These are phyloP conservation scores for Cyberlindnera euphorbiiphila DNA, from an alignment of 805 yeast species.

Conservation along the genomic window DNA sequence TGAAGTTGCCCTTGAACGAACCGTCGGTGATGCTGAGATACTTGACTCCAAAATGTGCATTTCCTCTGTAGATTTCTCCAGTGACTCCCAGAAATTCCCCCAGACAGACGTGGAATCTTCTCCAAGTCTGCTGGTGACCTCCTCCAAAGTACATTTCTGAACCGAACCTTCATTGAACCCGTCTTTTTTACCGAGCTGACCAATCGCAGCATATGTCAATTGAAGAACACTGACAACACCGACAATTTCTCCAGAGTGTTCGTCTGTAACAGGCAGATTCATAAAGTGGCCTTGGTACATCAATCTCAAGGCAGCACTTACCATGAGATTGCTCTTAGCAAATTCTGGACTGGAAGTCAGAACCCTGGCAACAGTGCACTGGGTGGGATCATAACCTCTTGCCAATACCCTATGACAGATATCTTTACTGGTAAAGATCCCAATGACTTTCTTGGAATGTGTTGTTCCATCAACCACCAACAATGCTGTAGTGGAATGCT, in stretches of 20 bases:
- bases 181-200: slow-evolving; percentile 30
- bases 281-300: slow-evolving; percentile 46
- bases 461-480: slow-evolving; percentile 35
- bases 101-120: slow-evolving; percentile 27
- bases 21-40: slow-evolving; percentile 22
- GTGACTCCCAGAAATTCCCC: slow-evolving; percentile 32
- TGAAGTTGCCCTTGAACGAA: slow-evolving; percentile 24
- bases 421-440: slow-evolving; percentile 45
- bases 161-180: slow-evolving; percentile 22
- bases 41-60: slow-evolving; percentile 25
- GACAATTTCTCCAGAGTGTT: slow-evolving; percentile 26
- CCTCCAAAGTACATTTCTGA: slow-evolving; percentile 20
- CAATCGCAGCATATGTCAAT: slow-evolving; percentile 38
- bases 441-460: slow-evolving; percentile 35
- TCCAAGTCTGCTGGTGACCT: slow-evolving; percentile 22
- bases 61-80: slow-evolving; percentile 30
- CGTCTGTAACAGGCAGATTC: slow-evolving; percentile 39
- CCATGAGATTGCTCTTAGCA: slow-evolving; percentile 36
- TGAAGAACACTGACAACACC: slow-evolving; percentile 43
- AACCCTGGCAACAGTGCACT: slow-evolving; percentile 38
- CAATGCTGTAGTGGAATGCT: slow-evolving; percentile 38
- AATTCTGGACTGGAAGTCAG: slow-evolving; percentile 45
- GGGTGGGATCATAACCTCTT: slow-evolving; percentile 32
- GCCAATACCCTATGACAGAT: slow-evolving; percentile 40
- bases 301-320: slow-evolving; percentile 41